Percentiles rank a stretch among this genome's conserved stretches.
phyloP scores from a whole-genome alignment of 2,329 filamentous ascomycete species.

The Colletotrichum paranaense region DNA sequence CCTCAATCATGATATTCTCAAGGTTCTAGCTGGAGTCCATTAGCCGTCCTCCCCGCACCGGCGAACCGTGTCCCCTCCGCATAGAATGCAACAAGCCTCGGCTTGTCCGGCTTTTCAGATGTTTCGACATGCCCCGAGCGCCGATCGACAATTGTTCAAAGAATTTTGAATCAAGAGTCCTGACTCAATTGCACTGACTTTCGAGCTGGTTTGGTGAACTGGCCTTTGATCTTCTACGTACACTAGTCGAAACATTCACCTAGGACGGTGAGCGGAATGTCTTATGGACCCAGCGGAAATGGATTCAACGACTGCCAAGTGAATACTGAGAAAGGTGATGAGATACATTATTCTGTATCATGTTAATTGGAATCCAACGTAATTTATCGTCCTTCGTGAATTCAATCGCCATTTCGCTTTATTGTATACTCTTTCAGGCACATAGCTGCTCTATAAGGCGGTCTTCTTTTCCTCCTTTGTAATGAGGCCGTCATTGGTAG shows the following conservation, averaged over 20 bases:
- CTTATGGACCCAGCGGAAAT: too few relatives aligned
- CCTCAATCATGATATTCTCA: neutral
- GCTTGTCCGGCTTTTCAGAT: neutral
- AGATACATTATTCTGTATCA: too few relatives aligned
- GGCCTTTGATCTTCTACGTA: too few relatives aligned
- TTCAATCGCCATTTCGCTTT: neutral
- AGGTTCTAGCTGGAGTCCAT: neutral
- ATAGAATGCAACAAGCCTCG: neutral
- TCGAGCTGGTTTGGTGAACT: neutral
- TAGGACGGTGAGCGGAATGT: too few relatives aligned
- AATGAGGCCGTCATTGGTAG: conserved; percentile 5
- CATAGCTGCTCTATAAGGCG: neutral
- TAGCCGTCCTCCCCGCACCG: neutral
- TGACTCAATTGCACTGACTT: neutral
- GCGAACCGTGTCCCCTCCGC: neutral
- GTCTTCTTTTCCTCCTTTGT: conserved; percentile 1
- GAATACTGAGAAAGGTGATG: too few relatives aligned
- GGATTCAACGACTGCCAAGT: too few relatives aligned
- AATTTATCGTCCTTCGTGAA: too few relatives aligned
- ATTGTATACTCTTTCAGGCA: too few relatives aligned
- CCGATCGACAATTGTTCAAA: neutral
- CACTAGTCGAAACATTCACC: too few relatives aligned
- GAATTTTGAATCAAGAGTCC: neutral
- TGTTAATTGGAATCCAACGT: too few relatives aligned
- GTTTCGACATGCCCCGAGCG: neutral